Evolutionary conservation across 805 yeast genomes (phyloP), one percentile per base, ranked within the genome.

Genomic region (Candida alai): DNA sequence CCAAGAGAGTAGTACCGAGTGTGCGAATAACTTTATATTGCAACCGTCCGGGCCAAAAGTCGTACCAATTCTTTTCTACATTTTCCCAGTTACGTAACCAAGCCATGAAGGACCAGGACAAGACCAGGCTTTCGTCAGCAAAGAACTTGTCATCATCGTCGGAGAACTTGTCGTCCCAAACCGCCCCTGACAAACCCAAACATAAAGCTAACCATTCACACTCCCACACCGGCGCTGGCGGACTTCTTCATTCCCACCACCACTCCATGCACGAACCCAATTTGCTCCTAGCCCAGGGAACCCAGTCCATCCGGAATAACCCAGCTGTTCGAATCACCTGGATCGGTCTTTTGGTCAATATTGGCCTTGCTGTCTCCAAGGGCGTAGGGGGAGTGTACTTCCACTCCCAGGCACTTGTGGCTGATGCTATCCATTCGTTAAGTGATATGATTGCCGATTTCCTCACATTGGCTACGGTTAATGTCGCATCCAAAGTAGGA

Each of bases 271-370:
- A 63, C 36, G 64, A 58, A 37, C 67, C 73, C n/a, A 56, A 68
- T 37, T 70, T 71, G 37, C 54, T 74, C 30, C 47, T 62, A 12
- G 45, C 56, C 2, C 43, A 56, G 7, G 41, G 44, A 16, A 37
- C 52, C 9, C 37, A 42, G 19, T 56, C 62, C 3, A 54, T 62
- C 21, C 41, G 50, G 13, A 44, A 60, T 16, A 85, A 87, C 52
- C 95, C 96, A 2, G 96, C 95, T 9, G 95, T 87, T 12, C 72
- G 93, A 46, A 88, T 90, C 47, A 90, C 98, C 0, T 84, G 95
- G 85, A 68, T 90, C 33, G 98, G 98, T 0, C 69, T 90, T 26
- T 60, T 79, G 19, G 86, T 85, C 27, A 93, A 93, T 54, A 76
- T 86, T 9, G 78, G 84, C 10, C 80, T 93, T 81, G 97, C 96